A percentile compares a stretch with the other conserved stretches of the same genome.
phyloP scores from a whole-genome alignment of 2,329 filamentous ascomycete species.

The Salinomyces thailandicus region DNA sequence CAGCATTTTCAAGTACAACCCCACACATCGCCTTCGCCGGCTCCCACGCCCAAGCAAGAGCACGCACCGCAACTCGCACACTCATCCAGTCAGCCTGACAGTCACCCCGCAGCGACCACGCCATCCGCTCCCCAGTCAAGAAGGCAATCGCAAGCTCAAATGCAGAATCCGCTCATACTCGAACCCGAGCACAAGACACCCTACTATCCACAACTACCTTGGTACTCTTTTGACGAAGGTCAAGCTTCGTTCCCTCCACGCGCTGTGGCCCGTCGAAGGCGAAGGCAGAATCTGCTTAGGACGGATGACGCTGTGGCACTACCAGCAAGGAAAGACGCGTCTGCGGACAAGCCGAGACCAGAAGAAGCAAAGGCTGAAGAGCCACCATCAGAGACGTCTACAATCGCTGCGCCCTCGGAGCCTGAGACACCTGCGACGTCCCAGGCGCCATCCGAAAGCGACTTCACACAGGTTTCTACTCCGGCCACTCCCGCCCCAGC shows the following conservation, averaged over 20 bases:
- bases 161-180: slow-evolving; percentile 9
- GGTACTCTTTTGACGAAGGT: slow-evolving; percentile 46
- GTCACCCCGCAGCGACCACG: not conserved
- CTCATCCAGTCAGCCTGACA: no score
- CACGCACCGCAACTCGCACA: slow-evolving; percentile 1
- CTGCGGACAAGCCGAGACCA: slow-evolving; percentile 12
- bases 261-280: slow-evolving; percentile 38
- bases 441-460: slow-evolving; percentile 46
- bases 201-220: slow-evolving; percentile 47
- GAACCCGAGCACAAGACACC: slow-evolving; percentile 27
- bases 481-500: slow-evolving; percentile 39
- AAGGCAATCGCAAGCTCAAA: slow-evolving; percentile 9
- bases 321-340: slow-evolving; percentile 35
- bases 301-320: slow-evolving; percentile 39
- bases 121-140: slow-evolving; percentile 9
- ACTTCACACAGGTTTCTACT: slow-evolving; percentile 34
- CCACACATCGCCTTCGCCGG: slow-evolving; percentile 13
- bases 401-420: slow-evolving; percentile 36
- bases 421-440: slow-evolving; percentile 49
- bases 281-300: slow-evolving; percentile 28
- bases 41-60: slow-evolving; percentile 11
- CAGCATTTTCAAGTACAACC: slow-evolving; percentile 6
- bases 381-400: slow-evolving; percentile 36
- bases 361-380: slow-evolving; percentile 20
- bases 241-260: slow-evolving; percentile 42